Conservation (phyloP, 2,329 filamentous ascomycete genomes). For the Myrmaecium sp. region DNA sequence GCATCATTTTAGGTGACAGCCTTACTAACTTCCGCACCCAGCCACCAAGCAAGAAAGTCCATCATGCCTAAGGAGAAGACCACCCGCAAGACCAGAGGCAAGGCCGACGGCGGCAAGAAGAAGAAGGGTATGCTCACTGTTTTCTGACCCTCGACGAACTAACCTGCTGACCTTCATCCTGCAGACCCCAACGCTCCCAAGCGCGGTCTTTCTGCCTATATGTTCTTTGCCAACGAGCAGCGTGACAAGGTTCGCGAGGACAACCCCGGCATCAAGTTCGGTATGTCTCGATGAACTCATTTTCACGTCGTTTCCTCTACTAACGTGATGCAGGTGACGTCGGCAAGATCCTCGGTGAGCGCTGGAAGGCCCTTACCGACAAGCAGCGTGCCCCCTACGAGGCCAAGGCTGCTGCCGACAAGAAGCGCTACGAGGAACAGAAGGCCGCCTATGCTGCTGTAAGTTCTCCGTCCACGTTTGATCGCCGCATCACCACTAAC, state of each 20-base stretch:
- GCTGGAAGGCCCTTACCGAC: constrained; percentile 92
- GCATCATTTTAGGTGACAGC: too few species aligned
- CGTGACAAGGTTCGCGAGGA: constrained; percentile 96
- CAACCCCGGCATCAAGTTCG: constrained; percentile 95
- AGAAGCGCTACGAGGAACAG: constrained; percentile 98
- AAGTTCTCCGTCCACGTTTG: constrained; percentile 6
- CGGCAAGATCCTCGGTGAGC: constrained; percentile 93
- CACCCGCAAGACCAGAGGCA: constrained; percentile 44
- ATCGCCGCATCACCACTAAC: not conserved
- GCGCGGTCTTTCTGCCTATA: constrained; percentile 98
- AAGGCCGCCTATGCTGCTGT: constrained; percentile 53
- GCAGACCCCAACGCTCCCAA: constrained; percentile 94
- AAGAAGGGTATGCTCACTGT: constrained; percentile 46
- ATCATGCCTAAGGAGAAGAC: constrained; percentile 55
- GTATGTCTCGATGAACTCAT: constrained; percentile 30
- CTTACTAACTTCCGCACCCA: too few species aligned
- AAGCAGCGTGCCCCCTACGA: constrained; percentile 90
- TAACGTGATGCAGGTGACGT: constrained; percentile 52
- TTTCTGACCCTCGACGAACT: constrained; percentile 3
- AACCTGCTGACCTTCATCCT: constrained; percentile 6
- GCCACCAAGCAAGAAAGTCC: too few species aligned
- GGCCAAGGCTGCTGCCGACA: constrained; percentile 89
- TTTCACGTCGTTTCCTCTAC: constrained; percentile 8
- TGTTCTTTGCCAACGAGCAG: constrained; percentile 99
- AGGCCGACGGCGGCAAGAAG: constrained; percentile 42